Evolutionary conservation across 192 early-diverging fungal genomes (phyloP), one percentile per base, ranked within the genome.

Genomic region (Chytriomyces sp.): DNA sequence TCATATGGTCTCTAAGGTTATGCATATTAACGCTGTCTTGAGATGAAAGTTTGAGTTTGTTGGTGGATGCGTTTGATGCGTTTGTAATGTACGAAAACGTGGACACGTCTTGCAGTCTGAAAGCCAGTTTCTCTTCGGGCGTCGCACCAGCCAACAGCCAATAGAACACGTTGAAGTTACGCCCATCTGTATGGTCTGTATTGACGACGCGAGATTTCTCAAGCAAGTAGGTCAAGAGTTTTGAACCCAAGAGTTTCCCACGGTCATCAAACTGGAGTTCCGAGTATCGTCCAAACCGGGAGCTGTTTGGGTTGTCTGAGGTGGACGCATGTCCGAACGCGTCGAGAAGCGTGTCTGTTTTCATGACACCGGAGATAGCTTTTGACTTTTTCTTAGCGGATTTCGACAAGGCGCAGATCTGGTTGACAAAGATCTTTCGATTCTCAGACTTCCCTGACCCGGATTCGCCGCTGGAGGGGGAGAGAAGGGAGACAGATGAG

Each of bases 101-200:
- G 63, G 65, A 26, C 35, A 94, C 90, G 16, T 87, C 86, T 6
- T 96, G 84, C 46, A 88, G 87, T 72, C 94, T 87, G 61, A 87
- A 78, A 87, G 61, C 45, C 6, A 84, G 84, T 57, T 89, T 86
- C 77, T 98, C 95, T 66, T 91, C 91, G 16, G 88, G 72, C 2
- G 90, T 87, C 5, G 94, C 91, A 5, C 97, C 98, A 28, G 94
- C 91, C 6, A 97, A 87, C 43, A 99, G 84, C 77, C 96, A 93
- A 86, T 99, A 96, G 80, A 99, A 96, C 45, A 97, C 91, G 81
- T 98, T 94, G 85, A 96, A 99, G 81, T 94, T 96, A 60, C 93
- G 89, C 79, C 96, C 95, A 20, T 85, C 75, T 7, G 77, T 75
- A n/a, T 73, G 72, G 7, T 82, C 77, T 11, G 82, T 84, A 35